Evolutionary conservation across 1,284 basidiomycete genomes (phyloP), one percentile per base, ranked within the genome.

Genomic region (Austroboletus olivaceoglutinosus): DNA sequence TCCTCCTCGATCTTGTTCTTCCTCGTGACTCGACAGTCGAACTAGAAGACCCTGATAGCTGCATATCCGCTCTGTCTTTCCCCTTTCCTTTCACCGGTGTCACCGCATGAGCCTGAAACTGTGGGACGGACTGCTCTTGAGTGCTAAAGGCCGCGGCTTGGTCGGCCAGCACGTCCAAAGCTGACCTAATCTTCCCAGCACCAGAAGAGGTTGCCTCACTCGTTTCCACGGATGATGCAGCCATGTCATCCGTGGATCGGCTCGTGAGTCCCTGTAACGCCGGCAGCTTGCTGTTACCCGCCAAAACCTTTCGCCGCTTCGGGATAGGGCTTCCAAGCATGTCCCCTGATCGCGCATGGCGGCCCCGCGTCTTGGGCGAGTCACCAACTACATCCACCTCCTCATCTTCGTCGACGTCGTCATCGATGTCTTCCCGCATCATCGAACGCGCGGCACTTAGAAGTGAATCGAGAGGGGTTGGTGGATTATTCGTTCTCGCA

Each of bases 91-190:
- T 57, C 9, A 48, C 45, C 31, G 43, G 50, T 0, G 34, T 37
- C 37, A 37, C 50, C 0, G 29, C 23, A 23, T 48, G 50, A 7
- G 45, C 18, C 25, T 48, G 54, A 18, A 30, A 23, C n/a, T 23
- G 29, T n/a, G 31, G 16, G 4, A 37, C 15, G 6, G 55, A 6
- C 29, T 48, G 52, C 15, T 66, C 68, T 23, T 66, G 64, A 9
- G 59, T 54, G 43, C 59, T 64, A 39, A 62, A 74, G 56, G 51
- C 70, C 10, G 82, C 83, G 3, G 85, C 85, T 63, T 88, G 83
- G 59, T 88, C 85, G 9, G 86, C 86, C 29, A 88, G 70, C 31
- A 86, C 83, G 57, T 87, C 84, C 58, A 87, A 67, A 5, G 81
- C 85, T 50, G 77, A 81, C 54, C 67, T 73, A 38, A 75, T 60